Base-by-base conservation (phyloP, 2,329 filamentous ascomycete genomes). In the Dichotomopilus funicola region DNA sequence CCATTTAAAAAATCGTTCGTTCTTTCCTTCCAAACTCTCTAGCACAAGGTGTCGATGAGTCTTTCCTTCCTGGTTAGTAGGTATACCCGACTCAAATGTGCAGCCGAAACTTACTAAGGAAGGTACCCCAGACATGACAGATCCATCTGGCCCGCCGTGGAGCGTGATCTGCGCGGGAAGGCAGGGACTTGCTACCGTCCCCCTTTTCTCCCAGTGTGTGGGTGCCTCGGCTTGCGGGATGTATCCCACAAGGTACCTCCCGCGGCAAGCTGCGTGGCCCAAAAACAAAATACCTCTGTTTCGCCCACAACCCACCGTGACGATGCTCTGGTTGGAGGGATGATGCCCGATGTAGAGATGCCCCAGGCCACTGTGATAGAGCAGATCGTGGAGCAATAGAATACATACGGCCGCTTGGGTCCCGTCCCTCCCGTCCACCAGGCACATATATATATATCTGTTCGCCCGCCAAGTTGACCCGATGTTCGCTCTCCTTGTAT, bases 281-380 rank as follows among this genome's bases (percentile, higher is more conserved):
- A 6, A 19, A 10, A 10, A 31, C 34, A 27, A 49, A n/a, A 49
- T 57, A 48, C 43, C 47, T 27, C 50, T 53, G 53, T 45, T 19
- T 48, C 37, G 5, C n/a, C 5, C 47, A 11, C 10, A 27, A 27
- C 19, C 19, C 19, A 45, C 31, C 43, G 34, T 34, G 43, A 45
- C 43, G 27, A 45, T 31, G 43, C 10, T 6, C 10, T 31, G 27
- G 43, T 31, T 27, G 19, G 19, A 27, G 43, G 43, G 27, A 45
- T 27, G 19, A 45, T 27, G 27, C 19, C 43, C 27, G 19, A 31
- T 11, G 44, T 31, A 36, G 5, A 34, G 33, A 35, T 47, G 34
- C 36, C 44, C 31, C 27, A 19, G 12, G 6, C 44, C 6, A n/a
- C 13, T n/a, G 44, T 12, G 42, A 2, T 4, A 5, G 11, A 8